phyloP scores from a whole-genome alignment of 2,329 filamentous ascomycete species.

The Fusarium acutatum region DNA sequence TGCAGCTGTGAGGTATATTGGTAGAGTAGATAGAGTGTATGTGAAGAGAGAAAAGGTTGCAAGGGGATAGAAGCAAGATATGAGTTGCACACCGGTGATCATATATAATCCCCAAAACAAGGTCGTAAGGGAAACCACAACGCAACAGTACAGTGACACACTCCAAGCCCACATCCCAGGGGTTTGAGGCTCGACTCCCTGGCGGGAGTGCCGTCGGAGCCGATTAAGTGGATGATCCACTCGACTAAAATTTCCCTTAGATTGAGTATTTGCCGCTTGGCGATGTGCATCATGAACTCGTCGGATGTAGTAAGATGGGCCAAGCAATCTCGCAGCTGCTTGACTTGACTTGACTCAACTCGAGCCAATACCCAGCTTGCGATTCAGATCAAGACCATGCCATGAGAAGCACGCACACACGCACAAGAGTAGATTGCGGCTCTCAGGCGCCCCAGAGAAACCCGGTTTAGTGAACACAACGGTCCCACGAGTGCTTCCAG shows the following conservation, averaged over 20 bases:
- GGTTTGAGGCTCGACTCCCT: slow-evolving; percentile 41
- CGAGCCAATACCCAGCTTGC: slow-evolving; percentile 8
- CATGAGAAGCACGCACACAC: not conserved
- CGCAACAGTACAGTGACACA: slow-evolving; percentile 36
- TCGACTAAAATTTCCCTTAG: slow-evolving; percentile 43
- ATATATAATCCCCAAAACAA: slow-evolving; percentile 42
- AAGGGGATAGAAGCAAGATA: slow-evolving; percentile 2
- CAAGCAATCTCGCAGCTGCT: slow-evolving; percentile 8
- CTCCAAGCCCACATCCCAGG: slow-evolving; percentile 36
- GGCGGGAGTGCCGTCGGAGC: slow-evolving; percentile 42
- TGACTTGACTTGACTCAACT: not conserved
- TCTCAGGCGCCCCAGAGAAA: slow-evolving; percentile 10
- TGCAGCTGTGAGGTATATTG: not conserved
- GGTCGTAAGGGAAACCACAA: slow-evolving; percentile 28
- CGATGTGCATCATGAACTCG: slow-evolving; percentile 42
- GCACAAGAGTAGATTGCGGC: slow-evolving; percentile 16
- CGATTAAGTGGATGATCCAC: slow-evolving; percentile 44
- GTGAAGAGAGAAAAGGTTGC: slow-evolving; percentile 4
- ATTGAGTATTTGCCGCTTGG: slow-evolving; percentile 47
- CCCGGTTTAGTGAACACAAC: slow-evolving; percentile 26
- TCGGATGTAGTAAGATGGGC: slow-evolving; percentile 20
- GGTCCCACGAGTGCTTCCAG: slow-evolving; percentile 34
- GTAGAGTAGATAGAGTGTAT: not conserved
- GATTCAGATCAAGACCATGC: slow-evolving; percentile 4
- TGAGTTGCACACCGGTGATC: slow-evolving; percentile 31